A percentile compares a stretch with the other conserved stretches of the same genome.
Conservation (phyloP, 1,284 basidiomycete species). For the Polyporus tsugae region DNA sequence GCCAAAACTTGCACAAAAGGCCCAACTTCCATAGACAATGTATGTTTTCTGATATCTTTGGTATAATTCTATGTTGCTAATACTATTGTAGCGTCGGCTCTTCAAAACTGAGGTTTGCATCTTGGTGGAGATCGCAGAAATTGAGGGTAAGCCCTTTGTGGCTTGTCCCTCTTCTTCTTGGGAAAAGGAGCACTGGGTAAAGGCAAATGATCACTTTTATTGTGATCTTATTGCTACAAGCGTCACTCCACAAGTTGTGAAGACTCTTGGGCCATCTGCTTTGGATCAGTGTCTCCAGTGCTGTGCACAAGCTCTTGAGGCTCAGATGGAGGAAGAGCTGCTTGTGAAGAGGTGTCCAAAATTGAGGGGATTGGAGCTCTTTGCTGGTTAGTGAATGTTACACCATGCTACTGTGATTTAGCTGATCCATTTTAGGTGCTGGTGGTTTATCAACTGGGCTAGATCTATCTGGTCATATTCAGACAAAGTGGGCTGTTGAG, state of each 20-base stretch:
- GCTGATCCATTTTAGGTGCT: slow-evolving; percentile 54
- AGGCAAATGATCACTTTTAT: slow-evolving; percentile 63
- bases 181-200: slow-evolving; percentile 56
- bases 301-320: slow-evolving; percentile 40
- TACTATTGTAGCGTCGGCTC: slow-evolving; percentile 52
- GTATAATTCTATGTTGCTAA: neutral
- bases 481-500: slow-evolving; percentile 74
- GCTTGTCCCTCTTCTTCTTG: slow-evolving; percentile 34
- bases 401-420: neutral
- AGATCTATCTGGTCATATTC: slow-evolving; percentile 61
- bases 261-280: slow-evolving; percentile 37
- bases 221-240: slow-evolving; percentile 46
- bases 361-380: slow-evolving; percentile 67
- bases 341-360: slow-evolving; percentile 49
- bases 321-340: slow-evolving; percentile 32
- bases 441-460: slow-evolving; percentile 75
- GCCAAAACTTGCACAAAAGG: slow-evolving; percentile 11
- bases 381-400: slow-evolving; percentile 55
- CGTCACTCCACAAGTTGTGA: slow-evolving; percentile 28
- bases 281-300: slow-evolving; percentile 17
- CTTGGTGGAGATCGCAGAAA: slow-evolving; percentile 43
- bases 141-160: slow-evolving; percentile 52
- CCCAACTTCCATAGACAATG: slow-evolving; percentile 21
- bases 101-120: slow-evolving; percentile 45
- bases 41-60: slow-evolving; percentile 17